Conservation (phyloP, 345 rosid species). For the Gynandropsis gynandra region DNA sequence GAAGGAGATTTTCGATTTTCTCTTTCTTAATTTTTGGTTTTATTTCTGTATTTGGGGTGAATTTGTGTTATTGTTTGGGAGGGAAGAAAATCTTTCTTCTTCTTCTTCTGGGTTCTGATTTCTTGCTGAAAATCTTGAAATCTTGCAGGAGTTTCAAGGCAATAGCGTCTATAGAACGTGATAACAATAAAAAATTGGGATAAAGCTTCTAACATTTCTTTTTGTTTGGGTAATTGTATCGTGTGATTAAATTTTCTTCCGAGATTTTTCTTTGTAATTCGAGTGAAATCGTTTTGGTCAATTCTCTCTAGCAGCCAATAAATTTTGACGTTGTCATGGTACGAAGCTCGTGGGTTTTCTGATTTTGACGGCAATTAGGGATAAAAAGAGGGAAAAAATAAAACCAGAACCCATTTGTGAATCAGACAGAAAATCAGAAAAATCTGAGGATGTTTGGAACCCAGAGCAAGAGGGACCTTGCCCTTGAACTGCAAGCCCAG, state of each 20-base stretch:
- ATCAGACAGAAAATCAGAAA: background rate
- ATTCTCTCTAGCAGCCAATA: slow-evolving; percentile 6
- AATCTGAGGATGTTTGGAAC: slow-evolving; percentile 47
- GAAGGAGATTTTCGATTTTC: background rate
- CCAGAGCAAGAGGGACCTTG: slow-evolving; percentile 55
- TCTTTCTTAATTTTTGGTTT: background rate
- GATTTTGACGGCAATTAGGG: slow-evolving; percentile 26
- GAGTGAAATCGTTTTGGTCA: background rate
- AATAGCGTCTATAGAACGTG: slow-evolving; percentile 30
- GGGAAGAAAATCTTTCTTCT: background rate
- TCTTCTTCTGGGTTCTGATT: slow-evolving; percentile 16
- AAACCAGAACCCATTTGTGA: background rate
- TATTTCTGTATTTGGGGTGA: slow-evolving; percentile 17
- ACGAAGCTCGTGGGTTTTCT: slow-evolving; percentile 26
- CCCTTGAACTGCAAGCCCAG: slow-evolving; percentile 68
- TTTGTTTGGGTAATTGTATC: too few species aligned
- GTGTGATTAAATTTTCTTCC: slow-evolving; percentile 8
- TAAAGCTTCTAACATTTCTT: slow-evolving; percentile 16
- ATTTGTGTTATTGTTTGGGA: background rate
- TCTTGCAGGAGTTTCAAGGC: slow-evolving; percentile 17
- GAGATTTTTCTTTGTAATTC: background rate
- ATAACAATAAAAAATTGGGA: slow-evolving; percentile 22
- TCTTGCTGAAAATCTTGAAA: background rate
- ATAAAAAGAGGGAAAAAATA: background rate
- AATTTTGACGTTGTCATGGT: slow-evolving; percentile 42